Base-by-base conservation (phyloP, 345 rosid species). In the Hypericum perforatum region DNA sequence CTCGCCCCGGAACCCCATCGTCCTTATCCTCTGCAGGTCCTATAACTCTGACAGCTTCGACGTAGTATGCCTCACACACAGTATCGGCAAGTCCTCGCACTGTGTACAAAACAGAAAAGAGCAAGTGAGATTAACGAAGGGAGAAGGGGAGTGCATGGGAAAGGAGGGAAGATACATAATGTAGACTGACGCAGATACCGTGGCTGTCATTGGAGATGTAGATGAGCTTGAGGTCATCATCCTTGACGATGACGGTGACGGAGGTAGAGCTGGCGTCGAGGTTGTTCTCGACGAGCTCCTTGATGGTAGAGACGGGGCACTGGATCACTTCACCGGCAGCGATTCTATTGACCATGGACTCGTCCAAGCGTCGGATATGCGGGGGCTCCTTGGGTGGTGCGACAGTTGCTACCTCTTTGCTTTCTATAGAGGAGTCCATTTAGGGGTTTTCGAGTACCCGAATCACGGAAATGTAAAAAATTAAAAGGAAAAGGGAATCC, bases 1-100 rank as follows among this genome's bases (percentile, higher is more conserved):
- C 76, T 92, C 98, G 51, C 98, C 98, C 73, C 98, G 75, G 63
- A 91, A 91, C 0, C 98, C 96, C 98, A 91, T 87, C 3, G 96
- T 81, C 53, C 79, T 81, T 5, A 91, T 73, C 0, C 92, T 76
- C 69, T 75, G 82, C 73, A 87, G 69, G 60, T 91, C 98, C 69
- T 92, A 96, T 38, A 74, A 87, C 57, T 71, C 76, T 5, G 86
- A 65, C 39, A 92, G 70, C 75, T 92, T 92, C 42, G 98, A 92
- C 5, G 98, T 92, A 5, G 98, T 92, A 66, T 92, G 96, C 63
- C 96, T 74, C 81, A 85, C 98, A 54, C 98, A 92, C 38, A 92
- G 61, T 62, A 92, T 92, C 13, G 95, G 81, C 72, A 92, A 77
- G 70, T 92, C 98, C 68, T 88, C 90, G 41, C 56, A 56, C 94